Evolutionary conservation across 23 red algal genomes (phyloP).

Genomic region (Gracilaria gracilis): DNA sequence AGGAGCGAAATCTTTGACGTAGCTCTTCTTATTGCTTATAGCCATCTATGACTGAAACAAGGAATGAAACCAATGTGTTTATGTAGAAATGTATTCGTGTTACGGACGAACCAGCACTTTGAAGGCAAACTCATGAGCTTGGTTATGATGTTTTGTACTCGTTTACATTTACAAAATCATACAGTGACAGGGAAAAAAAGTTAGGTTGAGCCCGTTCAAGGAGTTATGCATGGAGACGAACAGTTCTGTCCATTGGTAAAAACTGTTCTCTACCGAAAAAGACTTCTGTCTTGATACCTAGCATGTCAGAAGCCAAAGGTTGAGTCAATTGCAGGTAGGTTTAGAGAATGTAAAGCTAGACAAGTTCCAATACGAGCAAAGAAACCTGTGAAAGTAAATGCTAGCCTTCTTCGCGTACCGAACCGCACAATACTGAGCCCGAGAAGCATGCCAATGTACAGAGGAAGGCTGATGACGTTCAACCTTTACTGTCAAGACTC

Average conservation of each 20-base stretch:
- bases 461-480: constrained; percentile 85
- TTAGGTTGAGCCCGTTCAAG: neutral
- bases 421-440: constrained; percentile 90
- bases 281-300: neutral
- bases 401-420: constrained; percentile 93
- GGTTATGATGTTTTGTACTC: neutral
- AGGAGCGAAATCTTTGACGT: too few species aligned
- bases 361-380: constrained; percentile 76
- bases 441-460: constrained; percentile 93
- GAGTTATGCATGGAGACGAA: neutral
- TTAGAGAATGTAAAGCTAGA: constrained; percentile 54
- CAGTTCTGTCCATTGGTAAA: neutral
- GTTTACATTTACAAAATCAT: constrained; percentile 39
- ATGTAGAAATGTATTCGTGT: too few species aligned
- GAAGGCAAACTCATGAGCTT: too few species aligned
- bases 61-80: too few species aligned
- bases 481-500: too few species aligned
- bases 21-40: too few species aligned
- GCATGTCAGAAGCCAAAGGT: constrained; percentile 18
- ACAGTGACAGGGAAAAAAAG: neutral
- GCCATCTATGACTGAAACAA: too few species aligned
- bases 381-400: constrained; percentile 86
- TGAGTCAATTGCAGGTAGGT: constrained; percentile 55
- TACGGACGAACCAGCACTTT: too few species aligned
- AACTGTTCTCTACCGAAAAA: neutral